Base-by-base conservation (phyloP, 352 stramenopile species). In the Albugo laibachii region DNA sequence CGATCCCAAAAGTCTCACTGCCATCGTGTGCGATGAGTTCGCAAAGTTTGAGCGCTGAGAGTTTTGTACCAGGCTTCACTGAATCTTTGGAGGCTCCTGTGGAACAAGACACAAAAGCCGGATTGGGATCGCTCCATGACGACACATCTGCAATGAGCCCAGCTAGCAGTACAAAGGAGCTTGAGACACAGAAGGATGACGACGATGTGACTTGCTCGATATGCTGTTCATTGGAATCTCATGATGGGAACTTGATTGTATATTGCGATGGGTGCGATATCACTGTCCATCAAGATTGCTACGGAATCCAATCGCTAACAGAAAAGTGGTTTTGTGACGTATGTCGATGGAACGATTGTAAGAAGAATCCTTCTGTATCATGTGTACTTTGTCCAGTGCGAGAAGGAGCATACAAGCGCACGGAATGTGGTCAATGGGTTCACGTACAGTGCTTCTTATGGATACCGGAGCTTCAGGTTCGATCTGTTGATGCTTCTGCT, bases 201-300 rank as follows among this genome's bases (percentile, higher is more conserved):
- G 38, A 43, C 20, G 38, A 55, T 52, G 54, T 49, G 21, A 57
- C 60, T 1, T 52, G 56, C 27, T 62, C 73, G 0, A 55, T 95
- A 46, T 95, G 83, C 54, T 59, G 64, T 5, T 74, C 91, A 35
- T 62, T 64, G 31, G 76, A 93, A 45, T 83, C 71, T 3, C 83
- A 71, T 45, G 80, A 91, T n/a, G 73, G 87, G 36, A 84, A 95
- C 48, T 69, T 67, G 37, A 94, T 95, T 44, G 63, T 95, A 2
- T 92, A 89, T 54, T 95, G 83, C 44, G 83, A 92, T 42, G 78
- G 78, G 5, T 95, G 83, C 45, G 64, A 93, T 51, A 59, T 87
- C 15, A 63, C 69, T 3, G 77, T 93, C 2, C 83, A 95, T 58
- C 82, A 95, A 55, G 80, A 79, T 49, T 95, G 83, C 60, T 95